Evolutionary conservation across 2,329 filamentous ascomycete genomes (phyloP), one percentile per base, ranked within the genome.

Genomic region (Stagonosporopsis vannaccii): DNA sequence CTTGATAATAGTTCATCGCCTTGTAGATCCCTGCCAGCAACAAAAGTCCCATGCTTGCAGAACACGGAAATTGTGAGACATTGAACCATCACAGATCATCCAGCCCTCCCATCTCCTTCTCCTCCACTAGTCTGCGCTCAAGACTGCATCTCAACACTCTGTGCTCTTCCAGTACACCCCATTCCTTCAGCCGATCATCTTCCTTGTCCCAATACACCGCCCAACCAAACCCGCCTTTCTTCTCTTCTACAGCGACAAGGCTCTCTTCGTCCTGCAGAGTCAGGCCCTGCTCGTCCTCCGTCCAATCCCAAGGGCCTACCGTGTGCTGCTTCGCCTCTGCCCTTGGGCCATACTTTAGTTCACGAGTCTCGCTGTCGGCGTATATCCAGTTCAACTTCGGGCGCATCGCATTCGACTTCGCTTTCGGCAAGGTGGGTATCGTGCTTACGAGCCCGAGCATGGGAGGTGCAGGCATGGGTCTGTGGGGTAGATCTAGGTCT

Each of bases 291-390:
- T 81, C 79, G 60, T 89, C 85, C 28, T 86, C 83, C 1, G 85
- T 91, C 87, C 91, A 96, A 66, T 91, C 89, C 89, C 90, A 96
- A 2, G 90, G 88, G 20, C 91, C 92, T 47, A 93, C 85, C 56
- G 88, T 78, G 74, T 96, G 90, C 26, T 82, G 85, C 44, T 87
- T 80, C 33, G 90, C 91, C 61, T 90, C 87, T 39, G 85, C 86
- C n/a, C 90, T 85, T 8, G 87, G 86, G 2, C 87, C 86, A 64
- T 88, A 88, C 62, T 82, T 85, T 33, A 89, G 58, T 69, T 88
- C 83, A 40, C 84, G 75, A 1, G 85, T 88, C 13, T 84, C 74
- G 32, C 80, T 81, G 68, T 89, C 85, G 2, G 84, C 82, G 63
- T 87, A 90, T 19, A 90, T 81, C 87, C 87, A 90, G 60, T 89